Evolutionary conservation across 2,329 filamentous ascomycete genomes (phyloP), one percentile per base, ranked within the genome.

Genomic region (Microascus cirrosus): DNA sequence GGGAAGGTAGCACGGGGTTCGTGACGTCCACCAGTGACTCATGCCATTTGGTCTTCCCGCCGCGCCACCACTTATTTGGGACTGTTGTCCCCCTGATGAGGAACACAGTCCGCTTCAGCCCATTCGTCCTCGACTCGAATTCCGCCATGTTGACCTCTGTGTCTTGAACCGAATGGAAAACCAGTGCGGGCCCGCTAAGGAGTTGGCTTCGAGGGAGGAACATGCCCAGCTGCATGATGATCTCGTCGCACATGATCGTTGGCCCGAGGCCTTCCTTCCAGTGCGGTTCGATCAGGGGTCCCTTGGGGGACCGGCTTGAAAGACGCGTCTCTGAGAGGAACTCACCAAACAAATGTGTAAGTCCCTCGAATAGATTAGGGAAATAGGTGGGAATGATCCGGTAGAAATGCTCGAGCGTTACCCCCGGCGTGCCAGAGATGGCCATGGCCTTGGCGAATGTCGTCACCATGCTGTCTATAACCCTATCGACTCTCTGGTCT

Each of bases 101-200:
- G 12, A 91, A 74, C 20, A 91, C 80, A 0, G 87, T 89, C 0
- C 87, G 87, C 0, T 86, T 86, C 50, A 81, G 77, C 87, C 87
- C 91, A 67, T 90, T 87, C 2, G 89, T 84, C 63, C 84, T 85
- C 22, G 84, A 80, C 66, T 90, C 85, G 61, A 90, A 90, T 58
- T 84, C 86, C 24, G 87, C 86, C 82, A 90, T 86, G 22, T 85
- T 89, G 69, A 90, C 91, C 5, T 87, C 87, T 13, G 85, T 82
- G 28, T 83, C 80, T 53, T 80, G 83, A 5, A 87, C 87, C 1
- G 84, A 85, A 66, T 90, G 91, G 0, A 91, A 74, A 1, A 83
- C 77, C 1, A 85, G 80, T 2, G 90, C 73, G 2, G 82, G 77
- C 12, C 82, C 75, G 67, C 20, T 22, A 8, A 90, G 90, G 5